Evolutionary conservation across 495 filamentous ascomycete species (phyloP).

Genomic region (Penicillium roqueforti): DNA sequence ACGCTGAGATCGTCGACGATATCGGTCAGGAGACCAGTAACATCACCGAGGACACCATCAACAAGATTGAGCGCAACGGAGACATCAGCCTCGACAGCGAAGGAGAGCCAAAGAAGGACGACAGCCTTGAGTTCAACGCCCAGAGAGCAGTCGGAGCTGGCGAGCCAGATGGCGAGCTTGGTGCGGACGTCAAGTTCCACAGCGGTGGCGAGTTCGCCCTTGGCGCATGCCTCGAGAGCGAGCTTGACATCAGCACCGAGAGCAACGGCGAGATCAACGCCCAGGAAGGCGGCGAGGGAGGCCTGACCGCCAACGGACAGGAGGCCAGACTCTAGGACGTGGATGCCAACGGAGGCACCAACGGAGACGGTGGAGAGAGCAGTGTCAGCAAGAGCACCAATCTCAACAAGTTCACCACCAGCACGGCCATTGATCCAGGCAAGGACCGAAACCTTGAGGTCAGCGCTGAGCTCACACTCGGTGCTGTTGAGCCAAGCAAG

Average conservation of each 20-base stretch:
- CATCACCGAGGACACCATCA: conserved; percentile 25
- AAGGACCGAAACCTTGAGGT: conserved; percentile 31
- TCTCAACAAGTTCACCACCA: conserved; percentile 26
- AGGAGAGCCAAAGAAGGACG: conserved; percentile 41
- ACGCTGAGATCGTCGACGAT: conserved; percentile 28
- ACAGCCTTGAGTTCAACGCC: conserved; percentile 42
- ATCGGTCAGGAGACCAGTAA: conserved; percentile 31
- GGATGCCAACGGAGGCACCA: conserved; percentile 32
- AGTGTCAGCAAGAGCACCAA: conserved; percentile 27
- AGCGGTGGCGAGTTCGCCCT: conserved; percentile 30
- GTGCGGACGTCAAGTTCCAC: conserved; percentile 31
- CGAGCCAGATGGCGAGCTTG: conserved; percentile 39
- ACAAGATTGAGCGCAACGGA: conserved; percentile 29
- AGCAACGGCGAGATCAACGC: conserved; percentile 24
- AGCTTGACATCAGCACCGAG: conserved; percentile 30
- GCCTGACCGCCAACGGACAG: conserved; percentile 31
- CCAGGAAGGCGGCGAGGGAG: conserved; percentile 36
- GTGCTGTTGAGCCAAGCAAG: conserved; percentile 30
- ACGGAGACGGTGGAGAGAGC: conserved; percentile 35
- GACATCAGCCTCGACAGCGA: conserved; percentile 29
- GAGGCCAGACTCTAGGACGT: conserved; percentile 31
- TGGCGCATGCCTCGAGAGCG: conserved; percentile 30
- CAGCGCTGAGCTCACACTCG: conserved; percentile 29
- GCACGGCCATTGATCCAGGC: conserved; percentile 36
- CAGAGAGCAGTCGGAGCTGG: conserved; percentile 34